Evolutionary conservation across 176 grass and related monocot species (phyloP), one percentile per base, ranked within the genome.

Genomic region (Oryza glumipatula): DNA sequence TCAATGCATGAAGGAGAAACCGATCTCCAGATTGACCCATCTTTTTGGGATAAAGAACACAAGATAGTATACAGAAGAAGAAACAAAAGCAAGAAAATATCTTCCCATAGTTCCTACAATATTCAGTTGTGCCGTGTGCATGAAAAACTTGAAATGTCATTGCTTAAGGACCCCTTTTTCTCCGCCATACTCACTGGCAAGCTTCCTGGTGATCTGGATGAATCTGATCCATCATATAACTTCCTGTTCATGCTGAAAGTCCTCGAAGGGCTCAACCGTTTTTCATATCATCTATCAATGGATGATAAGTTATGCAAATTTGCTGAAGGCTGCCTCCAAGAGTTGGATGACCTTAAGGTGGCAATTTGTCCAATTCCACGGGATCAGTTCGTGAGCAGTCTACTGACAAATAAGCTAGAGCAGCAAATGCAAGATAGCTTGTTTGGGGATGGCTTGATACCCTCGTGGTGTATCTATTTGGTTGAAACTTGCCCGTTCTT

Each of bases 321-420:
- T 85, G 74, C 89, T 83, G 89, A 92, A 85, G 89, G 87, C 21
- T 46, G 47, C 77, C 47, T 89, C 60, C 67, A 36, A 45, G 83
- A 79, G 65, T 68, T 94, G 4, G 65, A 87, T 73, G 92, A 88
- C 67, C 63, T 94, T 64, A 76, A 82, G 28, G 83, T 72, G 9
- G 16, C 65, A 83, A 35, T 72, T 75, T 85, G 60, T 91, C 76
- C 87, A 76, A 36, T 94, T 66, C 87, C 89, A 73, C 84, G 65
- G 8, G 67, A 73, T 76, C 84, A 88, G 24, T 94, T 94, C 79
- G 72, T 85, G 11, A 92, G 84, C 49, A 85, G 7, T 64, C 85
- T 92, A 56, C 47, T 94, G 47, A 82, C 56, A 11, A 88, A 89
- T 87, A 94, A 94, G 48, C 74, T 94, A 77, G 92, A 94, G 78